Evolutionary conservation across 108 stramenopile genomes (phyloP), one percentile per base, ranked within the genome.

Genomic region (Nitzschia putrida): DNA sequence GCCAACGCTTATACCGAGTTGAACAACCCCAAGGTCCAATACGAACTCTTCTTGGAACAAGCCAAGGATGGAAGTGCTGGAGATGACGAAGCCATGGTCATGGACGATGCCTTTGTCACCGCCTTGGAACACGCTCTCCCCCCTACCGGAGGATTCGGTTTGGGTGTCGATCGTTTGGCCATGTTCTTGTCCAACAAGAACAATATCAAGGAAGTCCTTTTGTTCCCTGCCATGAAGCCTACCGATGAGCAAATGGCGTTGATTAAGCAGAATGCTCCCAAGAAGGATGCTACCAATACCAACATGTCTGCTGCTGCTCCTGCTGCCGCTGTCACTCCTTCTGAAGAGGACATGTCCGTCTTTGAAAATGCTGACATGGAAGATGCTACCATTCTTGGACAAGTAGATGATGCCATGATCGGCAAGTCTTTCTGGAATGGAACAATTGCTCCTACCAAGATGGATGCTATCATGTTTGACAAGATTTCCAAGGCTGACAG

Each of bases 1-100:
- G 96, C 95, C 67, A 99, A 99, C 80, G 99, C 99, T 11, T 99
- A 99, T 91, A 99, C 99, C n/a, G 99, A 99, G 87, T 93, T 99
- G 83, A 99, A 99, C 81, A 89, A 98, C 66, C 99, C 99, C 12
- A 82, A 88, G 42, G 92, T 97, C 29, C 99, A 99, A 80, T 88
- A 90, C 77, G 70, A 88, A 64, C 90, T 97, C 22, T 98, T 98
- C 73, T 80, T 91, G 61, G 96, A 94, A 49, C 99, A 98, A 82
- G 96, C 96, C 72, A 84, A 85, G 78, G 91, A 92, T 23, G 93
- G 92, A 59, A 90, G 88, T 44, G 91, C 88, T 24, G 99, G 99
- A 60, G 99, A 99, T 78, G 97, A 99, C 75, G 99, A 99, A 81
- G 99, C 99, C 50, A 97, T 97, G 97, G 85, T 95, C 14, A 89